Evolutionary conservation across 306 rosid species (phyloP).

Genomic region (Vicia faba): DNA sequence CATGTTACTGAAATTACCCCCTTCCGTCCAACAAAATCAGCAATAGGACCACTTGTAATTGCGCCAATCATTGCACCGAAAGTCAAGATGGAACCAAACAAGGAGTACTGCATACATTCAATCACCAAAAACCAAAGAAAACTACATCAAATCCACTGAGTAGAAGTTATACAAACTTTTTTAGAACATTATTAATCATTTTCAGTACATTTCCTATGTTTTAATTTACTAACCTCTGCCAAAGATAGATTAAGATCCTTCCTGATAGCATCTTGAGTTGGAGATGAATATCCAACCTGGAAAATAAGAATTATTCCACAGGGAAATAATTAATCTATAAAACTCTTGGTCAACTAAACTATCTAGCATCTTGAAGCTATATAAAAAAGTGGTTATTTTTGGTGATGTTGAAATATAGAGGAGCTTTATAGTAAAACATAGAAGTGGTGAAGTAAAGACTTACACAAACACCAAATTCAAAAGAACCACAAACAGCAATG

Average conservation of each 20-base stretch:
- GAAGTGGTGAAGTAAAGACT: constrained; percentile 26
- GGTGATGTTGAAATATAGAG: neutral
- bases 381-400: neutral
- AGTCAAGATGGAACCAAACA: constrained; percentile 91
- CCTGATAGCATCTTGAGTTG: constrained; percentile 71
- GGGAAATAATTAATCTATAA: constrained; percentile 14
- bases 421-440: neutral
- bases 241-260: constrained; percentile 67
- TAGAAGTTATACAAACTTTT: constrained; percentile 4
- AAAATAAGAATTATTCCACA: constrained; percentile 24
- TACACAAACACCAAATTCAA: constrained; percentile 86
- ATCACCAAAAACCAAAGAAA: constrained; percentile 13
- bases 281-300: constrained; percentile 94
- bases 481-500: constrained; percentile 88
- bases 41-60: constrained; percentile 79
- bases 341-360: neutral
- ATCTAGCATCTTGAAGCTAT: neutral
- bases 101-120: constrained; percentile 61
- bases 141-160: constrained; percentile 7
- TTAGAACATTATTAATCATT: neutral
- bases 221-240: constrained; percentile 59
- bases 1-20: constrained; percentile 54
- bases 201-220: constrained; percentile 8
- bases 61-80: constrained; percentile 98
- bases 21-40: constrained; percentile 76